Evolutionary conservation across 352 stramenopile genomes (phyloP), one percentile per base, ranked within the genome.

Genomic region (Phytophthora boehmeriae): DNA sequence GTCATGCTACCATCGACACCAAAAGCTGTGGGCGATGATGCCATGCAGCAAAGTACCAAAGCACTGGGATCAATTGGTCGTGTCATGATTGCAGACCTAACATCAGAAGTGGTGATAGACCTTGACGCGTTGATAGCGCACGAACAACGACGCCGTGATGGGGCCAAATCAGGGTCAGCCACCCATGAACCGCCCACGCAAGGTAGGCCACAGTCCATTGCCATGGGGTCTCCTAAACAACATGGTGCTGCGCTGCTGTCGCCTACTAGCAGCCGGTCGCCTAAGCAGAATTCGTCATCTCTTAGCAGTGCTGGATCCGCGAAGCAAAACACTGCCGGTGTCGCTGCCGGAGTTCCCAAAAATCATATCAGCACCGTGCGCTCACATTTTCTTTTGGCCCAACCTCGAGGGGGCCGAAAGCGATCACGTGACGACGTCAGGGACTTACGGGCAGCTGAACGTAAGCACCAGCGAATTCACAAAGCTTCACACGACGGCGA

Each of bases 401-500:
- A 48, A 52, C 8, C 2, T 42, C 57, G 11, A 45, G 5, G n/a
- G 45, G 17, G 54, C 17, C 13, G 50, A 56, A 27, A 43, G 30
- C 16, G n/a, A 52, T 5, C 17, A 13, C 10, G 16, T 30, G 48
- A 1, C 9, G 5, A 39, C 23, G 20, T 41, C 44, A 27, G 63
- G 32, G 53, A 68, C 53, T 1, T 52, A 58, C 8, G 60, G 66
- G 1, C 66, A 63, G 41, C 60, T 74, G 32, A 72, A 72, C 1
- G 41, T 89, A 22, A 59, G 63, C 11, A 75, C 81, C 2, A 89
- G 79, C 27, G 71, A 78, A 35, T 85, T 89, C 63, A 89, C 81
- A 1, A 87, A 88, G 61, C 66, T 91, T 30, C 79, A 89, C 35
- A 79, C 83, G 0, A 74, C 59, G 5, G 82, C 77, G 5, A 86